Evolutionary conservation across 2,329 filamentous ascomycete genomes (phyloP).

Genomic region (Fragosphaeria purpurea): DNA sequence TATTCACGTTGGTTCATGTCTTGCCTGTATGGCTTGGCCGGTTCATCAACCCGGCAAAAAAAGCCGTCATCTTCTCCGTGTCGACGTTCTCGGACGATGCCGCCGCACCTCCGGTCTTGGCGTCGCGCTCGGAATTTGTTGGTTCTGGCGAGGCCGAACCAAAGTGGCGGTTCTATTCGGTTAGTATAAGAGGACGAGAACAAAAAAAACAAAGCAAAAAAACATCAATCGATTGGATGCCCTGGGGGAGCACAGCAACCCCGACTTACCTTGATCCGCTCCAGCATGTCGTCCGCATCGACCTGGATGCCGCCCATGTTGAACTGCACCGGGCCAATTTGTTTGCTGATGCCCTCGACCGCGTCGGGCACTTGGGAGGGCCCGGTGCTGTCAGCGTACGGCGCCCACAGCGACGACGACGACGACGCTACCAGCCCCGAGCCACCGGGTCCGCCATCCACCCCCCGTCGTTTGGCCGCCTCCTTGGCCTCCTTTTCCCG

Average conservation of each 20-base stretch:
- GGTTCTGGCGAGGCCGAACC: slow-evolving; percentile 33
- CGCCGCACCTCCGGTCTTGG: slow-evolving; percentile 17
- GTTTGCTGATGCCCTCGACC: slow-evolving; percentile 50
- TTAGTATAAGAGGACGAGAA: neutral
- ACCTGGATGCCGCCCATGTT: slow-evolving; percentile 98
- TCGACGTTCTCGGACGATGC: slow-evolving; percentile 29
- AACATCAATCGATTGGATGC: neutral
- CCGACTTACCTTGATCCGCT: slow-evolving; percentile 62
- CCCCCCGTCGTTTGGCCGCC: slow-evolving; percentile 1
- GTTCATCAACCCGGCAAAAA: slow-evolving; percentile 52
- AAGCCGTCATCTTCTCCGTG: slow-evolving; percentile 48
- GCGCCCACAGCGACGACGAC: slow-evolving; percentile 24
- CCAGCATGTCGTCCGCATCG: slow-evolving; percentile 87
- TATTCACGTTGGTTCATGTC: neutral
- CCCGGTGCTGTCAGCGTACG: neutral
- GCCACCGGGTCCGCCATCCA: slow-evolving; percentile 10
- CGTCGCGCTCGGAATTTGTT: slow-evolving; percentile 24
- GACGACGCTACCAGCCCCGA: slow-evolving; percentile 21
- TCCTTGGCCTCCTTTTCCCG: slow-evolving; percentile 28
- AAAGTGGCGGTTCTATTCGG: slow-evolving; percentile 44
- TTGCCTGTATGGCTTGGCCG: slow-evolving; percentile 20
- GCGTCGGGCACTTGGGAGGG: slow-evolving; percentile 24
- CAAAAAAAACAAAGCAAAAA: neutral
- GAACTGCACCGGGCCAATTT: slow-evolving; percentile 91
- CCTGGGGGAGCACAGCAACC: too few relatives aligned